These are phyloP conservation scores for Perkinsus marinus DNA, from an alignment of 169 alveolate genomes.

Conservation along the genomic window DNA sequence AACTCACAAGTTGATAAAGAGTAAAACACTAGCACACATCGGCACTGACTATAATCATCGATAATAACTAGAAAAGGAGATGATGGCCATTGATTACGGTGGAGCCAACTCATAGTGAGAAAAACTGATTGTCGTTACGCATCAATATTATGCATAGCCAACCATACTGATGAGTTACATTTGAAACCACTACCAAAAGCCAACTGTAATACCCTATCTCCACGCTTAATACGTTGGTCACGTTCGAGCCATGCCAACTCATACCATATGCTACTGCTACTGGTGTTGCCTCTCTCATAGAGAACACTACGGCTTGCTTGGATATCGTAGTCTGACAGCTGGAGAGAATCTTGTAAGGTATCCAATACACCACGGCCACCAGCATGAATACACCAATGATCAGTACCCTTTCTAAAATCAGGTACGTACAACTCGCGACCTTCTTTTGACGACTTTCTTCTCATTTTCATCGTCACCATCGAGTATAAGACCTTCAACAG, in stretches of 20 bases:
- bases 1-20: no score
- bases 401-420: background rate
- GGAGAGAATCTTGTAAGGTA: background rate
- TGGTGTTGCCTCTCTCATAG: background rate
- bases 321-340: background rate
- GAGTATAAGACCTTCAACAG: background rate
- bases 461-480: background rate
- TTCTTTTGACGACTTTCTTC: background rate
- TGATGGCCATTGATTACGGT: no score
- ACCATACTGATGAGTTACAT: slow-evolving; percentile 1
- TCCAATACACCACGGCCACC: background rate
- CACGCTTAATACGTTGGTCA: background rate
- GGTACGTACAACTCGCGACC: background rate
- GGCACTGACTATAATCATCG: no score
- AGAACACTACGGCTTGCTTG: background rate
- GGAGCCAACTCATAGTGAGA: no score
- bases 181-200: slow-evolving; percentile 5
- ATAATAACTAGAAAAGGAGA: no score
- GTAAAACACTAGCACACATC: no score
- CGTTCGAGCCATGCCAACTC: background rate
- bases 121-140: background rate
- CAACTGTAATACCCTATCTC: background rate
- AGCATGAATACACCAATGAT: slow-evolving; percentile 4
- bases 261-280: slow-evolving; percentile 1
- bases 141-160: background rate